Evolutionary conservation across 2,329 filamentous ascomycete genomes (phyloP).

Genomic region (Fusarium napiforme): DNA sequence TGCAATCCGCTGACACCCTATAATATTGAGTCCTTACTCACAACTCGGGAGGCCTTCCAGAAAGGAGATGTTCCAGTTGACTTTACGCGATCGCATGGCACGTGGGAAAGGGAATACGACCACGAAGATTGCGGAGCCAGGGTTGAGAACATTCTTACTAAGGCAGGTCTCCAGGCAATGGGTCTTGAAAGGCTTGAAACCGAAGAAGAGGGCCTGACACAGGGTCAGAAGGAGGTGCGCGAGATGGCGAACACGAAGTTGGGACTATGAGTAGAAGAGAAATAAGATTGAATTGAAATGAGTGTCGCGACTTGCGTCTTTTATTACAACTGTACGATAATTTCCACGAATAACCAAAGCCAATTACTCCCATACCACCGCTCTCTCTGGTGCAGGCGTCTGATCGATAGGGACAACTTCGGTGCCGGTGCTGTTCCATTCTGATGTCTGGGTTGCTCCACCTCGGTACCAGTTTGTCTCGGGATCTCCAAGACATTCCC

Average conservation of each 20-base stretch:
- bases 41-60: background rate
- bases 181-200: background rate
- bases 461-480: constrained; percentile 21
- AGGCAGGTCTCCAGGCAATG: background rate
- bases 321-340: background rate
- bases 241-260: background rate
- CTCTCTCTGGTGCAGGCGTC: constrained; percentile 3
- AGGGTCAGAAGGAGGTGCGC: background rate
- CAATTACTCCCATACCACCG: background rate
- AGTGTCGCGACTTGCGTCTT: background rate
- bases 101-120: background rate
- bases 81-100: background rate
- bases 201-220: background rate
- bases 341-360: accelerated
- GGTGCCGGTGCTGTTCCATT: background rate
- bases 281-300: background rate
- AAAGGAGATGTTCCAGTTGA: background rate
- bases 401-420: background rate
- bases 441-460: background rate
- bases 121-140: background rate
- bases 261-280: background rate
- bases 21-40: background rate
- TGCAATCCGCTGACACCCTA: background rate
- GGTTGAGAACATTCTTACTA: background rate
- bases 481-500: constrained; percentile 25